Evolutionary conservation across 2,329 filamentous ascomycete species (phyloP), one percentile per base, ranked within the genome.

Genomic region (Fusarium sp.): DNA sequence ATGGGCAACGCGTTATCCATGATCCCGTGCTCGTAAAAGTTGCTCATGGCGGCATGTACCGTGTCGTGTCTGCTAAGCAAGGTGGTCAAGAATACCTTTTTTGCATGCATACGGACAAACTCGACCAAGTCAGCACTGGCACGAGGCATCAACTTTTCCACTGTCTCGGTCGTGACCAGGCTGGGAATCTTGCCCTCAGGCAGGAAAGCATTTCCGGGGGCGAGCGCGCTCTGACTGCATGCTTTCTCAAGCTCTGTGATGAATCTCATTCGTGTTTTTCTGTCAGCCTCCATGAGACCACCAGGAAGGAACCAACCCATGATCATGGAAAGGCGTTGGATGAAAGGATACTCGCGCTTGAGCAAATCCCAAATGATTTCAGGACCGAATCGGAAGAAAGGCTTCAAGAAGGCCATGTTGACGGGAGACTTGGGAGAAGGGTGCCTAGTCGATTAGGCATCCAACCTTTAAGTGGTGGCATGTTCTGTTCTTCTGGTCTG

Each of bases 1-100:
- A 72, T 71, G 4, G 70, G 70, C 2, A 72, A 47, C 3, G 9
- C 0, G 4, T 50, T 1, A 8, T 71, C 69, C 22, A 57, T 63
- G 47, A 69, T 52, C 1, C 50, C 50, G 27, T 27, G 17, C 4
- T 9, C 0, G 17, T 14, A 25, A 30, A 69, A 68, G 11, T 7
- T 50, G 4, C 9, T 15, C 64, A 69, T 59, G 14, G 66, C 43
- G 0, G 27, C 40, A 15, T 27, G 25, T 1, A 69, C 32, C 2
- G 2, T n/a, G 9, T 68, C 45, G 7, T 25, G 3, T 12, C 45
- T 40, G 4, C 37, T 40, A 3, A 6, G 6, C 12, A 50, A 58
- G 8, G 52, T 20, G 12, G 35, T 63, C 3, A 69, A 54, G 15
- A 69, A 69, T 2, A 63, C 37, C 35, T 38, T 68, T 45, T 38